Conservation (phyloP, 2,329 filamentous ascomycete species). For the Rutstroemia sp. region DNA sequence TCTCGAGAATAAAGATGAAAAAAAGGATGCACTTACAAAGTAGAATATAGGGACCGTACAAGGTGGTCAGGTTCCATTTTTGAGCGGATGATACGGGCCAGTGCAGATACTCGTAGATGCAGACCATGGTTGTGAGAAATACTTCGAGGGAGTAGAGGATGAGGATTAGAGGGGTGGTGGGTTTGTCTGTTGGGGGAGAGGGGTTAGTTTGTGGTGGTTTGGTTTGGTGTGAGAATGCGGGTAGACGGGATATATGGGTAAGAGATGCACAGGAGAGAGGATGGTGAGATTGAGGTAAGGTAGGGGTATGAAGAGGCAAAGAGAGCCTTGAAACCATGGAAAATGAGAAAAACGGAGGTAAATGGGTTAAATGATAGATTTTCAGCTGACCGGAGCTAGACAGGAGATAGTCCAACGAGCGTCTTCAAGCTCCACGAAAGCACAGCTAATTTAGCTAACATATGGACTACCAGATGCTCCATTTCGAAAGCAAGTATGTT, state of each 20-base stretch:
- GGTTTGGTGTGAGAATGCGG: not conserved
- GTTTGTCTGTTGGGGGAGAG: constrained; percentile 36
- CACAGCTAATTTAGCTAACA: too few species aligned
- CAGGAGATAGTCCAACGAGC: too few species aligned
- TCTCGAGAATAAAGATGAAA: too few species aligned
- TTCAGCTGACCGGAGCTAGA: too few species aligned
- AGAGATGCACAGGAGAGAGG: not conserved
- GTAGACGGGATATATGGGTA: not conserved
- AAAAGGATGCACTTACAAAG: constrained; percentile 38
- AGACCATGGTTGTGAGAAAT: constrained; percentile 54
- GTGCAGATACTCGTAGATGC: constrained; percentile 51
- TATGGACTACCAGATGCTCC: too few species aligned
- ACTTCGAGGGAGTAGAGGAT: constrained; percentile 53
- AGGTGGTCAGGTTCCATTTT: constrained; percentile 41
- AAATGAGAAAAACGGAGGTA: too few species aligned
- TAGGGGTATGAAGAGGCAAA: not conserved
- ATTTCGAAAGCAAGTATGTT: too few species aligned
- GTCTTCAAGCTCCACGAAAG: too few species aligned
- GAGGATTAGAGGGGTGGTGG: constrained; percentile 49
- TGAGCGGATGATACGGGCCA: constrained; percentile 42
- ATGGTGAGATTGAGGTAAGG: too few species aligned
- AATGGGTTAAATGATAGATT: too few species aligned
- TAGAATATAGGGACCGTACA: constrained; percentile 51
- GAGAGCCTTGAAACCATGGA: too few species aligned
- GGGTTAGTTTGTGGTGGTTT: not conserved